A percentile compares a stretch with the other conserved stretches of the same genome.
Evolutionary conservation across 2,329 filamentous ascomycete genomes (phyloP).

Genomic region (Cytospora schulzeri): DNA sequence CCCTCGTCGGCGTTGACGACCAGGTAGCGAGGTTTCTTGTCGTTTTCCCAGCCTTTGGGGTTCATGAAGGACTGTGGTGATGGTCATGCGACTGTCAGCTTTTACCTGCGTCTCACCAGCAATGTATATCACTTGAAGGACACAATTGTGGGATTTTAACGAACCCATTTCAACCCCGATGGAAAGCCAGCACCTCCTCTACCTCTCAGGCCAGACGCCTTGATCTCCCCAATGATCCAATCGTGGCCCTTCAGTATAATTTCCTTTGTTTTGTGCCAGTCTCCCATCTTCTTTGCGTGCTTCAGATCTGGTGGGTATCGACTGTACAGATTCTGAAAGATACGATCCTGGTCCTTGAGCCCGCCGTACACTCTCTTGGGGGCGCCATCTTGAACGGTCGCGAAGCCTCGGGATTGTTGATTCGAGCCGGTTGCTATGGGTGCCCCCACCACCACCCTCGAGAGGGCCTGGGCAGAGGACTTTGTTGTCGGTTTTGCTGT

Average conservation of each 20-base stretch:
- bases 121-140: too few species aligned
- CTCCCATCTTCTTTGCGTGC: constrained; percentile 95
- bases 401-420: constrained; percentile 67
- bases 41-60: constrained; percentile 99
- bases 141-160: constrained; percentile 36
- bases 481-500: constrained; percentile 44
- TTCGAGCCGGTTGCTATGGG: constrained; percentile 44
- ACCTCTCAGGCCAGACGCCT: constrained; percentile 91
- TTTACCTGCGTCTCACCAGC: neutral
- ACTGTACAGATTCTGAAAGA: constrained; percentile 98
- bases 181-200: constrained; percentile 98
- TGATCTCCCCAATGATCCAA: constrained; percentile 98
- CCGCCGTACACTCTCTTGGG: constrained; percentile 79
- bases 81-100: constrained; percentile 31
- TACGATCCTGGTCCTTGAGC: constrained; percentile 93
- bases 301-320: constrained; percentile 90
- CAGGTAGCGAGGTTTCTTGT: constrained; percentile 90
- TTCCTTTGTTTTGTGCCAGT: constrained; percentile 99
- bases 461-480: constrained; percentile 44
- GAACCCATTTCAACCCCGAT: constrained; percentile 97
- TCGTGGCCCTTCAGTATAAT: constrained; percentile 96
- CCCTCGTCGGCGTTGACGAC: constrained; percentile 99
- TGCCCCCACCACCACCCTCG: constrained; percentile 41
- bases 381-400: constrained; percentile 74
- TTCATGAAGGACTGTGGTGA: constrained; percentile 91